Conservation (phyloP, 2,329 filamentous ascomycete genomes). For the Keithomyces neogunnii region DNA sequence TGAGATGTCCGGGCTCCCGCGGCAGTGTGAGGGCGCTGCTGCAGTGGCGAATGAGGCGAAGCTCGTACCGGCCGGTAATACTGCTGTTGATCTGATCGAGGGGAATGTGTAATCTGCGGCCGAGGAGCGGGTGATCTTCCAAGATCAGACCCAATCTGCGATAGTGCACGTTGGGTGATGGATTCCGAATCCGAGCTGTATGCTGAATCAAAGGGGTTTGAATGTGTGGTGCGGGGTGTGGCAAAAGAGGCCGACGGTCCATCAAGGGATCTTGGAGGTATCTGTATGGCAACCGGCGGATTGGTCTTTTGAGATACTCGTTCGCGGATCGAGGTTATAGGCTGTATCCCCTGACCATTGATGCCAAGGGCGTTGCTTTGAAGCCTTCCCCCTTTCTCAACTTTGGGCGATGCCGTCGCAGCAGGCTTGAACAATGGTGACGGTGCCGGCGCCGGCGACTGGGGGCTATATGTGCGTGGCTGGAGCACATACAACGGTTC, state of each 20-base stretch:
- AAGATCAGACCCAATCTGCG: constrained; percentile 25
- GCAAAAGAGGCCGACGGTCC: constrained; percentile 23
- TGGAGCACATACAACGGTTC: constrained; percentile 44
- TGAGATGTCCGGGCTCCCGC: constrained; percentile 23
- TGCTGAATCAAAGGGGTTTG: constrained; percentile 34
- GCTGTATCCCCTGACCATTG: constrained; percentile 10
- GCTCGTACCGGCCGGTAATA: constrained; percentile 55
- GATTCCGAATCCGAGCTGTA: constrained; percentile 40
- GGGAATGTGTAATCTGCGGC: constrained; percentile 20
- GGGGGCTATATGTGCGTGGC: constrained; percentile 48
- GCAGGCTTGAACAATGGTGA: constrained; percentile 1
- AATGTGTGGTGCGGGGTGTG: constrained; percentile 22
- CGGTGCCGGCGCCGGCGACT: neutral
- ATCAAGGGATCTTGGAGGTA: constrained; percentile 30
- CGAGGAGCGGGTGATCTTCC: constrained; percentile 17
- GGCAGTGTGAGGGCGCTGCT: constrained; percentile 49
- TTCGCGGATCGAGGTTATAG: constrained; percentile 42
- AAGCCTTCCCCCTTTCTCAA: neutral
- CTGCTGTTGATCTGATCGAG: constrained; percentile 33
- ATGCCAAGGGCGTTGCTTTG: constrained; percentile 1
- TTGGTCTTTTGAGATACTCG: constrained; percentile 45
- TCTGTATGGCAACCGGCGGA: constrained; percentile 44
- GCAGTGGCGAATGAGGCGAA: constrained; percentile 54
- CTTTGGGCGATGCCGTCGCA: neutral
- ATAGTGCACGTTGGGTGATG: constrained; percentile 20